These are phyloP conservation scores for Auxenochlorella pyrenoidosa DNA, from an alignment of 139 green algal species.

Conservation along the genomic window DNA sequence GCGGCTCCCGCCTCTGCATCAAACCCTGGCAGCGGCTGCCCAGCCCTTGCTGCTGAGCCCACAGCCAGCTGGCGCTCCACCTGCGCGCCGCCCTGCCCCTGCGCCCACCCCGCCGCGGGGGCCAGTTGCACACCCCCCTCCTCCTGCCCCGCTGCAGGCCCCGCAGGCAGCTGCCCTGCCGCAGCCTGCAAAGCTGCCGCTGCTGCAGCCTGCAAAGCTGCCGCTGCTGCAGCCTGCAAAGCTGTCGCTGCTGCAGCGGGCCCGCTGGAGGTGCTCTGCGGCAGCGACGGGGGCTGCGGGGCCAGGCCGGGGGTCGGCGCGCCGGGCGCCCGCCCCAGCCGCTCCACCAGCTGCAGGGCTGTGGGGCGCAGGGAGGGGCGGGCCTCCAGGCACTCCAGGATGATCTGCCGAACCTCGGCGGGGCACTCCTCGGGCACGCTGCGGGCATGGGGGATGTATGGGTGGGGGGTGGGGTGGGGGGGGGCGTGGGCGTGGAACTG, in stretches of 20 bases:
- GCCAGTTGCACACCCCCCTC: background rate
- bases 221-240: background rate
- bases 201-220: background rate
- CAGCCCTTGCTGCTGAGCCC: too few species aligned
- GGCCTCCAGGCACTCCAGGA: conserved; percentile 46
- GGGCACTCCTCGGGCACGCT: conserved; percentile 49
- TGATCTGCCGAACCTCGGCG: conserved; percentile 35
- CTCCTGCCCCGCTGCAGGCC: background rate
- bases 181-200: background rate
- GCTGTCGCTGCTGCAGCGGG: background rate
- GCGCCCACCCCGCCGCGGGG: too few species aligned
- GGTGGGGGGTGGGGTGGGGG: background rate
- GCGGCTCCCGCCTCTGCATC: too few species aligned
- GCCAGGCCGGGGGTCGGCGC: background rate
- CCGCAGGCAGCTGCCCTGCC: background rate
- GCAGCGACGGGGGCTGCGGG: background rate
- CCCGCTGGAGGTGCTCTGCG: background rate
- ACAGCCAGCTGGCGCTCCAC: too few species aligned
- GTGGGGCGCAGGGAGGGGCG: conserved; percentile 33
- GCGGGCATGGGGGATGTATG: too few species aligned
- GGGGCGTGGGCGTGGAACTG: too few species aligned
- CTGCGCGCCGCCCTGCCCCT: too few species aligned
- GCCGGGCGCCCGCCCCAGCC: background rate
- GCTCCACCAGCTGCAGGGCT: conserved; percentile 42
- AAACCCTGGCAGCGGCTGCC: too few species aligned